phyloP scores from a whole-genome alignment of 176 grass and related monocot species.

The Pontederia paniculata region DNA sequence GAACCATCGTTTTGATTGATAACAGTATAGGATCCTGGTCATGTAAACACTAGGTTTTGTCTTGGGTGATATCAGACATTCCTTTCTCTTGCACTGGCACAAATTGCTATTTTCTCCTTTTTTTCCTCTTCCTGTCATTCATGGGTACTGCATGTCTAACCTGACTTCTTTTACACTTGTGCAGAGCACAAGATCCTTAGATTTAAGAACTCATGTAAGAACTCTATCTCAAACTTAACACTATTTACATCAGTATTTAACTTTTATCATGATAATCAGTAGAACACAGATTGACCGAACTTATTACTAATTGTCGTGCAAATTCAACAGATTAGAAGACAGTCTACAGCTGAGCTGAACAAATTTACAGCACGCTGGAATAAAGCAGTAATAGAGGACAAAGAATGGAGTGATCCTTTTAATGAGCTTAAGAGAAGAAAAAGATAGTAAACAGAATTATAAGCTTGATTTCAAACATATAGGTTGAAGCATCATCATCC shows the following conservation, averaged over 20 bases:
- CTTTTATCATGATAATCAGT: neutral
- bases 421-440: constrained; percentile 12
- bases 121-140: too few relatives aligned
- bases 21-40: too few relatives aligned
- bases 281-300: neutral
- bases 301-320: neutral
- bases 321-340: constrained; percentile 67
- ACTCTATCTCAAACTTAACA: neutral
- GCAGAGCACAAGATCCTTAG: constrained; percentile 37
- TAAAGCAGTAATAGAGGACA: constrained; percentile 59
- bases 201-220: constrained; percentile 73
- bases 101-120: neutral
- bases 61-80: too few relatives aligned
- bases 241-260: too few relatives aligned
- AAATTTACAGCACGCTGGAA: constrained; percentile 91
- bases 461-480: neutral
- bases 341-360: constrained; percentile 73
- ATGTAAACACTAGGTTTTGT: too few relatives aligned
- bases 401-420: constrained; percentile 71
- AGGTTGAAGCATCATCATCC: neutral
- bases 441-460: neutral
- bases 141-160: neutral
- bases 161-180: neutral
- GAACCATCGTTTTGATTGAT: too few relatives aligned
- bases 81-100: too few relatives aligned